These are phyloP conservation scores for Corrigiola litoralis DNA, from an alignment of 179 eudicot species.

Conservation along the genomic window DNA sequence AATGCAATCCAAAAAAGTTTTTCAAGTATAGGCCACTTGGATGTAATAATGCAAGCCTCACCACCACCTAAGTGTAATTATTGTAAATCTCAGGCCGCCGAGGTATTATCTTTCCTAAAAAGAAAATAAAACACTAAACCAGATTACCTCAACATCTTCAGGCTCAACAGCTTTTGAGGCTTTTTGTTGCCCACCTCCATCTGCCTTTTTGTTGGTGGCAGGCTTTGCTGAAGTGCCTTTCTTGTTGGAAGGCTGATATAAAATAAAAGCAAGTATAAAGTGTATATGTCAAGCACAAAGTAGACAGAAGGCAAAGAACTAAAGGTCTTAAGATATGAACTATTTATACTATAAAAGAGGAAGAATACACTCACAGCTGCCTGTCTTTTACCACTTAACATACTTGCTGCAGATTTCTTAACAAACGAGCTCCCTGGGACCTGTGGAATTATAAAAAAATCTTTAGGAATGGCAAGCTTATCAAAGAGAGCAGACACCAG, in stretches of 20 bases:
- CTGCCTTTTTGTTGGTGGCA: constrained; percentile 57
- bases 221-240: constrained; percentile 63
- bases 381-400: constrained; percentile 92
- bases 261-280: constrained; percentile 4
- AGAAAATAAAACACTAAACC: not conserved
- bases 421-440: constrained; percentile 56
- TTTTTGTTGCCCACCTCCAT: constrained; percentile 60
- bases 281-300: not conserved
- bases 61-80: no score
- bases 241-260: constrained; percentile 59
- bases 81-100: no score
- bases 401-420: constrained; percentile 87
- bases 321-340: not conserved
- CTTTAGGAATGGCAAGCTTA: not conserved
- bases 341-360: not conserved
- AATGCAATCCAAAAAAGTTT: no score
- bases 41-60: not conserved
- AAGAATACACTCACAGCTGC: constrained; percentile 62
- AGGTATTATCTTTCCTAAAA: no score
- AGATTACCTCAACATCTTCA: constrained; percentile 96
- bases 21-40: no score
- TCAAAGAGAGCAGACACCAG: no score
- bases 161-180: constrained; percentile 52
- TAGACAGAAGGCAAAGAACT: not conserved
- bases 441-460: constrained; percentile 30